Conservation (phyloP, 1,284 basidiomycete genomes). For the Amylostereum areolatum region DNA sequence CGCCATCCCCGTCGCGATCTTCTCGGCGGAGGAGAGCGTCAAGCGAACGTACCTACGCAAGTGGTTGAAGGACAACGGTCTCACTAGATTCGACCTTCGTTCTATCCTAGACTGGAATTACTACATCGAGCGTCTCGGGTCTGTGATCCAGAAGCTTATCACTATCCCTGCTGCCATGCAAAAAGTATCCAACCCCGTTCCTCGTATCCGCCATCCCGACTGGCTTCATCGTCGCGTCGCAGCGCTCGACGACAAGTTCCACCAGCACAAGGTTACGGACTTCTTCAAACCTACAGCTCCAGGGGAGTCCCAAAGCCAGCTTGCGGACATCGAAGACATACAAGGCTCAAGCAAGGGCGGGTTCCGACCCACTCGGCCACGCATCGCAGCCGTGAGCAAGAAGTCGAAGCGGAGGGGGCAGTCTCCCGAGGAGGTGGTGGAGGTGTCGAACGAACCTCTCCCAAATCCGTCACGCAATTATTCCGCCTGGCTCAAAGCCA, state of each 20-base stretch:
- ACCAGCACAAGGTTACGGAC: conserved; percentile 95
- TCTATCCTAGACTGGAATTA: conserved; percentile 98
- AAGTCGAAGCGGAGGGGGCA: conserved; percentile 34
- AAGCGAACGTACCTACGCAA: conserved; percentile 90
- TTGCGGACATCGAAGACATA: conserved; percentile 66
- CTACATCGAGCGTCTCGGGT: conserved; percentile 96
- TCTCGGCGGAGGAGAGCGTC: conserved; percentile 89
- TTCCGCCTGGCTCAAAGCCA: conserved; percentile 73
- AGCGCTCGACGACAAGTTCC: conserved; percentile 91
- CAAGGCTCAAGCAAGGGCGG: conserved; percentile 11
- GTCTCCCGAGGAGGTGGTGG: conserved; percentile 34
- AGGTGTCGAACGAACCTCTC: conserved; percentile 25
- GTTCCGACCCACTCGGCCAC: conserved; percentile 27
- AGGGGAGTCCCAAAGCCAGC: conserved; percentile 24
- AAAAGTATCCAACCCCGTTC: conserved; percentile 94
- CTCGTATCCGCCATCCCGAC: conserved; percentile 94
- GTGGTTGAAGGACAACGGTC: conserved; percentile 93
- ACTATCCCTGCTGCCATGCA: conserved; percentile 99
- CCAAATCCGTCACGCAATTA: conserved; percentile 69
- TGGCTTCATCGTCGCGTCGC: conserved; percentile 94
- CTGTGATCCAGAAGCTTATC: conserved; percentile 98
- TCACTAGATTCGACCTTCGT: conserved; percentile 88
- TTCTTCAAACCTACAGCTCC: conserved; percentile 71
- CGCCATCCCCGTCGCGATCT: conserved; percentile 97
- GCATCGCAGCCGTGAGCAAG: conserved; percentile 52